A percentile compares a stretch with the other conserved stretches of the same genome.
Evolutionary conservation across 2,329 filamentous ascomycete species (phyloP).

Genomic region (Clonostachys solani): DNA sequence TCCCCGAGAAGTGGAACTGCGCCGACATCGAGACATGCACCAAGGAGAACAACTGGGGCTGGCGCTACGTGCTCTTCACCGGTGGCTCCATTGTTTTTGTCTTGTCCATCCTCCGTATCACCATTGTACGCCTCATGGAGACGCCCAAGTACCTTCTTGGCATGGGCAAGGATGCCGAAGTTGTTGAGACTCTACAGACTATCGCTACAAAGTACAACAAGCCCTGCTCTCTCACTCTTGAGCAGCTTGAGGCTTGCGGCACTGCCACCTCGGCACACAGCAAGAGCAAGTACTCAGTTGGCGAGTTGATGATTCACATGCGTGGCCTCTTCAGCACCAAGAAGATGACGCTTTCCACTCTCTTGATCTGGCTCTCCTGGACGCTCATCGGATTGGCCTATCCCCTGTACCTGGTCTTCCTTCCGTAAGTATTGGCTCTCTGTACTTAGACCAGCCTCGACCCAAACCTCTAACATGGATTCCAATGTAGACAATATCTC

Average conservation of each 20-base stretch:
- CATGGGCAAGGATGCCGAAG: constrained; percentile 39
- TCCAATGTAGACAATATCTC: constrained; percentile 47
- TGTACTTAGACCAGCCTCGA: too few species aligned
- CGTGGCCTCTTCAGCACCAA: constrained; percentile 60
- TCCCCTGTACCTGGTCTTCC: constrained; percentile 71
- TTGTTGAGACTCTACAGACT: constrained; percentile 41
- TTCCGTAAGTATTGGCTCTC: constrained; percentile 39
- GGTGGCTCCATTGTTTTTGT: constrained; percentile 37
- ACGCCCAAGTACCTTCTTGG: constrained; percentile 44
- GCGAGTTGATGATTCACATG: constrained; percentile 45
- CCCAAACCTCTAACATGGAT: not conserved
- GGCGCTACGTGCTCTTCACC: constrained; percentile 40
- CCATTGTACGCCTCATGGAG: constrained; percentile 39
- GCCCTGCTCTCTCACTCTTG: constrained; percentile 33
- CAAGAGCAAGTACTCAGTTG: constrained; percentile 20
- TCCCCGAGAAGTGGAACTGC: constrained; percentile 42
- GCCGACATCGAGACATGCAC: constrained; percentile 36
- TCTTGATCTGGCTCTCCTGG: constrained; percentile 67
- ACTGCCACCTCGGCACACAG: constrained; percentile 28
- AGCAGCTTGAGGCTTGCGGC: constrained; percentile 40
- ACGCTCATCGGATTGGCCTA: constrained; percentile 67
- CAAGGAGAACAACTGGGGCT: constrained; percentile 40
- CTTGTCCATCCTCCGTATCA: constrained; percentile 38
- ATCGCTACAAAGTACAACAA: constrained; percentile 40
- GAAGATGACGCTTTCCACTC: constrained; percentile 55